Base-by-base conservation (phyloP, 1,284 basidiomycete genomes). In the Cutaneotrichosporon curvatum region DNA sequence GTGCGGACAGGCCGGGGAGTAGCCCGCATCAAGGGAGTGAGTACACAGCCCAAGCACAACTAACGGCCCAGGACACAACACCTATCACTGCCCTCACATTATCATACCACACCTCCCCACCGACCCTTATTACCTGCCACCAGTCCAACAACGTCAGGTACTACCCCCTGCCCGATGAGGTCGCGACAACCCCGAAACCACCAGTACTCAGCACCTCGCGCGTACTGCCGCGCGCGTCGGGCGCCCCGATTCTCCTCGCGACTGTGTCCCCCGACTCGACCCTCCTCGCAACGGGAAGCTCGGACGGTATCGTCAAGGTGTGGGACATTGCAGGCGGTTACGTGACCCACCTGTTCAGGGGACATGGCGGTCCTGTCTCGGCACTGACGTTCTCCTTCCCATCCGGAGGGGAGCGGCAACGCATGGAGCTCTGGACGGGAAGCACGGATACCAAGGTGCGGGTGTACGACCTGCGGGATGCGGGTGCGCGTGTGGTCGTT, bases 271-370 rank as follows among this genome's bases (percentile, higher is more conserved):
- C 87, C 84, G n/a, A 90, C 86, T 21, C 87, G 83, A 84, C 85
- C 0, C 83, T 96, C 48, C 78, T 98, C 51, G 94, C 95, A 2
- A 95, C 94, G 7, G 95, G 92, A 1, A 86, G 90, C 9, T 87
- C 91, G 4, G 95, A 98, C 61, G 94, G 95, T 14, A 80, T 87
- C 18, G 94, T 96, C 47, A 97, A 97, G 75, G 87, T 99, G 9
- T 98, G 91, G 90, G 86, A 97, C 67, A 80, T 94, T 37, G 73
- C 78, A 3, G 82, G 83, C 16, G 94, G 90, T 9, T 92, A 84
- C 67, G 81, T 87, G 34, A 99, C 95, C 0, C 95, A 99, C 69
- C 79, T 91, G 12, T 92, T 96, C 76, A 86, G 87, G 62, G 94
- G 94, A 10, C 95, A 97, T 63, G 95, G 92, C 7, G 94, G 95